Conservation (phyloP, 768 basidiomycete species). For the Auricularia auricula-judae region DNA sequence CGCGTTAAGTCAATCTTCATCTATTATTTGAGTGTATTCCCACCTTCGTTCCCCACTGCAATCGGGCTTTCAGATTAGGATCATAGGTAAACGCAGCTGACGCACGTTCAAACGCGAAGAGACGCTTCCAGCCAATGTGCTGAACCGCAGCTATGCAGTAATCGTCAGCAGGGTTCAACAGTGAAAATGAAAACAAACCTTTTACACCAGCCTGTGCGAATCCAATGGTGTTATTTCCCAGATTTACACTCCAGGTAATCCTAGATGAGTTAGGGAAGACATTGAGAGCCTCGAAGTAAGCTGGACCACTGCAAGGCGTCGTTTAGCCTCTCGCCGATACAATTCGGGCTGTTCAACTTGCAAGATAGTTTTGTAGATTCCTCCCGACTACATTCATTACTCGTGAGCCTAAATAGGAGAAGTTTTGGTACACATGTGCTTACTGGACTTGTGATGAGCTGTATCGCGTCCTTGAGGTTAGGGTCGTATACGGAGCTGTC, state of each 20-base stretch:
- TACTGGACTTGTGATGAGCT: constrained; percentile 15
- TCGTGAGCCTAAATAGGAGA: neutral
- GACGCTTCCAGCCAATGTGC: constrained; percentile 14
- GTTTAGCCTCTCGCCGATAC: neutral
- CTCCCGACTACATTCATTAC: constrained; percentile 12
- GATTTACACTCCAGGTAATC: constrained; percentile 19
- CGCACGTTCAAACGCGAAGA: constrained; percentile 19
- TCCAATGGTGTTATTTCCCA: constrained; percentile 19
- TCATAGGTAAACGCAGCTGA: neutral
- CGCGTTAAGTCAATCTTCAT: too few relatives aligned
- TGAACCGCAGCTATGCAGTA: constrained; percentile 16
- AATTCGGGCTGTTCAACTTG: neutral
- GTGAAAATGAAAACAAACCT: neutral
- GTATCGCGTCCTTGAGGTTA: constrained; percentile 11
- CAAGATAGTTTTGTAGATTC: constrained; percentile 20
- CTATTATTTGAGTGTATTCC: too few relatives aligned
- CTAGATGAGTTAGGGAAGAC: constrained; percentile 15
- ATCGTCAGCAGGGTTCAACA: neutral
- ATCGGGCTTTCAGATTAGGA: too few relatives aligned
- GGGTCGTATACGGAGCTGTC: constrained; percentile 17
- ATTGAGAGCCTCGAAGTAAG: constrained; percentile 15
- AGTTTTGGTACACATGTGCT: neutral
- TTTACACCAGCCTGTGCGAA: constrained; percentile 12
- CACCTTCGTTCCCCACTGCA: neutral
- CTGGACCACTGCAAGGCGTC: constrained; percentile 14